Evolutionary conservation across 345 rosid genomes (phyloP), one percentile per base, ranked within the genome.

Genomic region (Lepidium aucheri): DNA sequence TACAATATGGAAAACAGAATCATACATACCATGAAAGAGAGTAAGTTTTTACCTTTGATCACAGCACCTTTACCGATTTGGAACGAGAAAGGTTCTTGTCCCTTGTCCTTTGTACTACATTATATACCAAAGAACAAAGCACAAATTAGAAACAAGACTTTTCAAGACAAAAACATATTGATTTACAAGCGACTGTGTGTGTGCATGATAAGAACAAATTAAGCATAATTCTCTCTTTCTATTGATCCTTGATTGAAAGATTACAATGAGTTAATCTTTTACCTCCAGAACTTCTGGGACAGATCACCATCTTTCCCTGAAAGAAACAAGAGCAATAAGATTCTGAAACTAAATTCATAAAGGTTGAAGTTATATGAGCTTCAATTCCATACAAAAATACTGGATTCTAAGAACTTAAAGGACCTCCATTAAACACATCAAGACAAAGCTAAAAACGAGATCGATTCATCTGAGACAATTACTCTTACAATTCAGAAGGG

Each of bases 231-330:
- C 1, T 35, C 26, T 33, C 9, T 53, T 15, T n/a, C n/a, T 9
- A 34, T 16, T 36, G 44, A 55, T 55, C 30, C 15, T 36, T 35
- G 11, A 18, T 35, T 55, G 8, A 55, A 15, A 1, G 40, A 33
- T 15, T 30, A 43, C 15, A 32, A 15, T 15, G 2, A 47, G 26
- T 17, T 20, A 26, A 42, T 13, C 49, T 5, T 80, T 79, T 70
- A 93, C 96, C 98, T 90, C 97, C 97, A 93, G 76, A 90, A 93
- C 81, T 90, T 84, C 78, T 81, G 80, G 20, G 91, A 80, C 12
- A 93, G 84, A 83, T 93, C 84, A 9, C 95, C 81, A 82, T 81
- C 82, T 79, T 93, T 93, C 45, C 97, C 98, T 93, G 86, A 78
- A 82, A 33, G 1, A 63, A 44, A 14, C 46, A 60, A 20, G 15